These are phyloP conservation scores for Chlamydomonas sp. DNA, from an alignment of 139 green algal species.

Conservation along the genomic window DNA sequence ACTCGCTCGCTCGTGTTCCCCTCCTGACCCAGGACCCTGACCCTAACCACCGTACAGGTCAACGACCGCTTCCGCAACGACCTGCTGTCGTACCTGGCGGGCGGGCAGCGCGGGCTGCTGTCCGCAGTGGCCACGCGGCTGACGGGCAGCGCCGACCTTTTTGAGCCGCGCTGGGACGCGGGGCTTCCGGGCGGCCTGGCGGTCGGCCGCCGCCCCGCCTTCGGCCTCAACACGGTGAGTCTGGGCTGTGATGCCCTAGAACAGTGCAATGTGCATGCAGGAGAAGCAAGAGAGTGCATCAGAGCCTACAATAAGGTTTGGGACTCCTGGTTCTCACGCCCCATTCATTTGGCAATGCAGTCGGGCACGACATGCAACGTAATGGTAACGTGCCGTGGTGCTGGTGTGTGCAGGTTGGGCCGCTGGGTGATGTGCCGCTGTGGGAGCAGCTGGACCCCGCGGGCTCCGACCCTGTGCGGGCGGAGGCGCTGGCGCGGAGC, in stretches of 20 bases:
- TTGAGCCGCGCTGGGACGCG: constrained; percentile 55
- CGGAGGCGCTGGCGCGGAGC: constrained; percentile 37
- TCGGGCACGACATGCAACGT: background rate
- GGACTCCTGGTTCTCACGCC: background rate
- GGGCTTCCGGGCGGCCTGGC: constrained; percentile 58
- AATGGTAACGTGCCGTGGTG: background rate
- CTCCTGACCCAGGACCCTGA: background rate
- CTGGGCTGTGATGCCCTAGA: background rate
- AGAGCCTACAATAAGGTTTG: background rate
- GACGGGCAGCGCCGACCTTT: constrained; percentile 62
- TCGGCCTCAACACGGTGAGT: constrained; percentile 65
- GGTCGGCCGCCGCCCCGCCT: constrained; percentile 57
- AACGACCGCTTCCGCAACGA: constrained; percentile 46
- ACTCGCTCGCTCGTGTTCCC: no score
- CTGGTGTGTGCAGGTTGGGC: background rate
- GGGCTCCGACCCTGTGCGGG: constrained; percentile 20
- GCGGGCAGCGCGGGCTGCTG: constrained; percentile 23
- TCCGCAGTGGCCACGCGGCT: constrained; percentile 47
- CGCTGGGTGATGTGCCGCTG: constrained; percentile 38
- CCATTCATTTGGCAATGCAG: background rate
- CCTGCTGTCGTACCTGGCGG: constrained; percentile 38
- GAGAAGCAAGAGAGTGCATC: background rate
- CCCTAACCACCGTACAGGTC: constrained; percentile 2
- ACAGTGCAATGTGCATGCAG: background rate
- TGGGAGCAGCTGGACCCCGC: constrained; percentile 6